Base-by-base conservation (phyloP, 2,329 filamentous ascomycete genomes). In the Neonectria ditissima region DNA sequence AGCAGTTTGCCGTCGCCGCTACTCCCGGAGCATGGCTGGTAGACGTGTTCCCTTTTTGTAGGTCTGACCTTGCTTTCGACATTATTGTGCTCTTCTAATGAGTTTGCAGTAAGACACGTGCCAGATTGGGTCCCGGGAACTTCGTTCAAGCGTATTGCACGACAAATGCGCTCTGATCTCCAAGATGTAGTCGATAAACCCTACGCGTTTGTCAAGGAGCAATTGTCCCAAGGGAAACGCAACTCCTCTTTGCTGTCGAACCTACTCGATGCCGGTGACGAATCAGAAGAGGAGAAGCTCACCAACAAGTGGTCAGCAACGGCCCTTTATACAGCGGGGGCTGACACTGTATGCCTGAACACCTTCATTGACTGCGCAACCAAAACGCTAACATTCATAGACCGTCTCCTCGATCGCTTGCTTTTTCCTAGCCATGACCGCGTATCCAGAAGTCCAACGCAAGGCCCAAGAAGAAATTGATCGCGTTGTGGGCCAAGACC, bases 401-500 rank as follows among this genome's bases (percentile, higher is more conserved):
- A 71, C 65, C 2, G 68, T 71, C 1, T 71, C 68, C 0, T 50
- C 68, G 4, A 52, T 71, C 13, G 26, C 59, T 5, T 37, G 62
- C 8, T 71, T 71, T 39, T 64, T 71, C 51, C 13, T 71, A 10
- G 69, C 69, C 0, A 71, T 71, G 65, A 48, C 48, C 1, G 10
- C 57, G 0, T 61, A 55, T 5, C 66, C 66, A 7, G 65, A 66
- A 4, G 53, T 66, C 6, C 65, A 64, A 11, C 48, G 22, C n/a
- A 71, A 65, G 5, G 68, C 65, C 0, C 70, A 69, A 11, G 61
- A 62, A 10, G 70, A 72, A 11, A 68, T 71, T 22, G 70, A 71
- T 14, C 5, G 43, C 4, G 53, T 71, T 11, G 41, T 76, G 7
- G 73, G 81, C 0, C 51, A 65, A 0, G 65, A 73, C 5, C 63